These are phyloP conservation scores for Cinchona pubescens DNA, from an alignment of 257 asterid genomes.

Conservation along the genomic window DNA sequence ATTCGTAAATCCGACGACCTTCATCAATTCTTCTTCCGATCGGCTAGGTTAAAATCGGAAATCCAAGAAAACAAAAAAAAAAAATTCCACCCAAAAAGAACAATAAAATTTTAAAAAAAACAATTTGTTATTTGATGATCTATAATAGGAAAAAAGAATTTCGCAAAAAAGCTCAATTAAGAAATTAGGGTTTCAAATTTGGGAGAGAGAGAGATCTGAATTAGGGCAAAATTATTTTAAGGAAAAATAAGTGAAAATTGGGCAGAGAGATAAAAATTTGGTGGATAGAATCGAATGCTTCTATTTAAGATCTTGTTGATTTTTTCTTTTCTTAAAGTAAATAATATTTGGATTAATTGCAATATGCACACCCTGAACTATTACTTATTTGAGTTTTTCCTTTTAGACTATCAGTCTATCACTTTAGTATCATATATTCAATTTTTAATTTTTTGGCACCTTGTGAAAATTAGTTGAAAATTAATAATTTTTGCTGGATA, in stretches of 20 bases:
- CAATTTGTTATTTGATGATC: too few species aligned
- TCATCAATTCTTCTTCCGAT: constrained; percentile 33
- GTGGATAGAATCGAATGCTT: neutral
- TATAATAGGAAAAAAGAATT: neutral
- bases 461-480: too few species aligned
- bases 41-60: constrained; percentile 17
- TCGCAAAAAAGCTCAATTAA: neutral
- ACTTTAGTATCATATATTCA: too few species aligned
- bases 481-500: too few species aligned
- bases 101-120: too few species aligned
- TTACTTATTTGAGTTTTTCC: too few species aligned
- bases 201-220: constrained; percentile 23
- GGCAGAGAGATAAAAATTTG: neutral
- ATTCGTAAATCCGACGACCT: constrained; percentile 20
- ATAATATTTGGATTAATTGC: too few species aligned
- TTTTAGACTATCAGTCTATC: too few species aligned
- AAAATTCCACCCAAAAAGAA: too few species aligned
- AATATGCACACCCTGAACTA: too few species aligned
- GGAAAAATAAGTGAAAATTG: neutral
- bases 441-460: too few species aligned
- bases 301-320: neutral
- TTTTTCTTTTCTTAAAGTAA: too few species aligned
- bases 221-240: neutral
- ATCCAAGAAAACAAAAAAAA: neutral
- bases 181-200: constrained; percentile 20